These are phyloP conservation scores for Dictyostelium firmibasis DNA, from an alignment of 78 protist genomes.

Conservation along the genomic window DNA sequence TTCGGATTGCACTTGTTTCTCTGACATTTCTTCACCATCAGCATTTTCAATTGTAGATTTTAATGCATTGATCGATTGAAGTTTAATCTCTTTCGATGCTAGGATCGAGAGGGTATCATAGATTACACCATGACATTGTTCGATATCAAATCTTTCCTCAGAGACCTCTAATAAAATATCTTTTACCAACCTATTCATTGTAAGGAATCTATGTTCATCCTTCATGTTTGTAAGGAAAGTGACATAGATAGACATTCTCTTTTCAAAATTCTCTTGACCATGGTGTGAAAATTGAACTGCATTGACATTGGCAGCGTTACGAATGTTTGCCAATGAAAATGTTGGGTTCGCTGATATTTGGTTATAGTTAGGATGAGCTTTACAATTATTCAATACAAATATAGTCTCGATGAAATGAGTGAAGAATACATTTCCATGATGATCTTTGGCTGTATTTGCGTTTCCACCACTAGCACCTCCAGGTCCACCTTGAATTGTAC, in stretches of 20 bases:
- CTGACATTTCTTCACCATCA: background rate
- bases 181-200: constrained; percentile 31
- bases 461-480: background rate
- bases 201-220: constrained; percentile 69
- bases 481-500: background rate
- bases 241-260: constrained; percentile 79
- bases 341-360: background rate
- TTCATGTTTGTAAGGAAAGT: constrained; percentile 63
- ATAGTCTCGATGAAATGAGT: constrained; percentile 81
- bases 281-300: background rate
- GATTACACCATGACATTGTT: constrained; percentile 43
- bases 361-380: constrained; percentile 80
- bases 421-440: constrained; percentile 44
- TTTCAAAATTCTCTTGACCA: constrained; percentile 30
- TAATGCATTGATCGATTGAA: background rate
- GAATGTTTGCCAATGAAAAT: background rate
- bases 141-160: constrained; percentile 56
- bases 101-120: constrained; percentile 76
- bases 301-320: background rate
- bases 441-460: background rate
- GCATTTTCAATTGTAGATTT: background rate
- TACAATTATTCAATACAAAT: constrained; percentile 77
- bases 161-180: constrained; percentile 64
- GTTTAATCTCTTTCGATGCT: constrained; percentile 83
- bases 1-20: background rate